phyloP scores from a whole-genome alignment of 2,329 filamentous ascomycete genomes.

The Microsporum audouinii region DNA sequence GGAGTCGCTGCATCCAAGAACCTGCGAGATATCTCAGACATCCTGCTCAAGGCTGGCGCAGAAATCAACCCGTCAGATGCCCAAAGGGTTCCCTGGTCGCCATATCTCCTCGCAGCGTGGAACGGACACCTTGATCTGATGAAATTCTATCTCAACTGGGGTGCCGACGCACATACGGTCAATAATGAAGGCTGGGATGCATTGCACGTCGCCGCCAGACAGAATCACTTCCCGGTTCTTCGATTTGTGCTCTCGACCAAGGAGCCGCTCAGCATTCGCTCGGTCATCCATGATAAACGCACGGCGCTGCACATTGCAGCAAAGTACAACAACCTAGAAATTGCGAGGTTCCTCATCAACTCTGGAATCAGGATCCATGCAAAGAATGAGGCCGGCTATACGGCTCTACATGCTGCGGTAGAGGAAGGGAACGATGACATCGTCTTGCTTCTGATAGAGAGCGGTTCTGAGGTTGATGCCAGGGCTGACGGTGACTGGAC shows the following conservation, averaged over 20 bases:
- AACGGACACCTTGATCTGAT: not conserved
- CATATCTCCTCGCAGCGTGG: slow-evolving; percentile 3
- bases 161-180: not conserved
- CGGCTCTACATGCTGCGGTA: slow-evolving; percentile 8
- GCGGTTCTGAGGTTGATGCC: slow-evolving; percentile 14
- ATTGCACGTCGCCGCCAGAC: not conserved
- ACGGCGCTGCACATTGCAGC: slow-evolving; percentile 4
- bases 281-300: not conserved
- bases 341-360: not conserved
- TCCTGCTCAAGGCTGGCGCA: not conserved
- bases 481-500: slow-evolving; percentile 12
- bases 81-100: not conserved
- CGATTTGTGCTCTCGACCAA: not conserved
- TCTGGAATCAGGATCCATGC: not conserved
- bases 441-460: slow-evolving; percentile 16
- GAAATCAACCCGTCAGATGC: not conserved
- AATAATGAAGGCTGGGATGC: slow-evolving; percentile 5
- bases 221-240: not conserved
- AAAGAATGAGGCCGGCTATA: not conserved
- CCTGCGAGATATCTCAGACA: not conserved
- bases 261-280: slow-evolving; percentile 1
- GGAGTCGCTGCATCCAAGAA: not conserved
- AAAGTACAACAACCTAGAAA: slow-evolving; percentile 1
- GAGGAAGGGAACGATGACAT: slow-evolving; percentile 15
- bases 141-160: slow-evolving; percentile 1